Percentiles rank a stretch among this genome's conserved stretches.
Conservation (phyloP, 768 basidiomycete genomes). For the Lactarius sp. region DNA sequence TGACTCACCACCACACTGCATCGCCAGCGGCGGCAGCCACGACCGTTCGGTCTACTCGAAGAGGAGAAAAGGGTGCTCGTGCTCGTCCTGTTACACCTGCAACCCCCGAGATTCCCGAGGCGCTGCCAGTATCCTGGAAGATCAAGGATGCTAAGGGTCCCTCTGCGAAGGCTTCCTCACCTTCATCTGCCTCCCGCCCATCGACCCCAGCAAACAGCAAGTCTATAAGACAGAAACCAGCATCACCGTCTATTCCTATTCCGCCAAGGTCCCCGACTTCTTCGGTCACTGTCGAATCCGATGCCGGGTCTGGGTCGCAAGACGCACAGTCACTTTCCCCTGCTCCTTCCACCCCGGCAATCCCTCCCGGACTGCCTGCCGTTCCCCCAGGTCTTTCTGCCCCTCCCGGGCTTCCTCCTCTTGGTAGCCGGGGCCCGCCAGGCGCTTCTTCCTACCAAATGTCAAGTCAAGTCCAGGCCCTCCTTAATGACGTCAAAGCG, state of each 20-base stretch:
- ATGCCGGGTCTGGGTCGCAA: slow-evolving; percentile 28
- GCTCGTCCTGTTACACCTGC: slow-evolving; percentile 43
- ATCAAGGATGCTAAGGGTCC: slow-evolving; percentile 41
- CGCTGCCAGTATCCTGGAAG: slow-evolving; percentile 18
- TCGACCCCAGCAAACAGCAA: slow-evolving; percentile 43
- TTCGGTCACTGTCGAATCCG: slow-evolving; percentile 28
- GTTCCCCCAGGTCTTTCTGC: slow-evolving; percentile 57
- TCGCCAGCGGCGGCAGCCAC: slow-evolving; percentile 8
- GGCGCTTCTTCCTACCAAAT: slow-evolving; percentile 65
- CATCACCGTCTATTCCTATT: slow-evolving; percentile 20
- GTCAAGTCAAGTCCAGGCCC: slow-evolving; percentile 77
- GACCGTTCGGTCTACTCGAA: slow-evolving; percentile 25
- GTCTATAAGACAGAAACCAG: slow-evolving; percentile 9
- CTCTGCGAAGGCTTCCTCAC: slow-evolving; percentile 42
- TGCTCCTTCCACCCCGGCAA: slow-evolving; percentile 42
- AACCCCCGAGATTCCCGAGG: slow-evolving; percentile 25
- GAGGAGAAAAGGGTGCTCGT: slow-evolving; percentile 23
- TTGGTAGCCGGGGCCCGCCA: slow-evolving; percentile 38
- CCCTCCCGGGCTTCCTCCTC: slow-evolving; percentile 54
- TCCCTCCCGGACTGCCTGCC: slow-evolving; percentile 49
- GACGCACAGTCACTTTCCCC: slow-evolving; percentile 30
- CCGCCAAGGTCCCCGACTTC: slow-evolving; percentile 29
- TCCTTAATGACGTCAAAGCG: slow-evolving; percentile 78
- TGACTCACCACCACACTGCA: slow-evolving; percentile 29
- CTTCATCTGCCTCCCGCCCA: slow-evolving; percentile 52